phyloP scores from a whole-genome alignment of 129 eudicot genomes.

The Silybum marianum region DNA sequence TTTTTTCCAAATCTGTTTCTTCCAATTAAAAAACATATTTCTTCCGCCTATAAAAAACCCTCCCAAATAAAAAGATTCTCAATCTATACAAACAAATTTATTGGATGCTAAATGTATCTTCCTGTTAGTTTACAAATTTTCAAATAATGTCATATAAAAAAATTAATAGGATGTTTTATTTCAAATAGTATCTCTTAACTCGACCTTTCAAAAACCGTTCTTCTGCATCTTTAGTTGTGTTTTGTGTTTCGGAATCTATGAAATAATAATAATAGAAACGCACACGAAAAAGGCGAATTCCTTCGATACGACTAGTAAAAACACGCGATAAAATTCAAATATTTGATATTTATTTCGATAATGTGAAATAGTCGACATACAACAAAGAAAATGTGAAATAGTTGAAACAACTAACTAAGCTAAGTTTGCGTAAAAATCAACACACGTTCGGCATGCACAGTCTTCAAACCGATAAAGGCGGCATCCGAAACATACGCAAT shows the following conservation, averaged over 20 bases:
- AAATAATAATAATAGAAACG: neutral
- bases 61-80: no score
- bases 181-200: neutral
- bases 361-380: neutral
- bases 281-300: neutral
- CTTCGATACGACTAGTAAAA: neutral
- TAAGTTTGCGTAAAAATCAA: constrained; percentile 14
- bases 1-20: no score
- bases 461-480: constrained; percentile 15
- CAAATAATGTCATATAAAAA: neutral
- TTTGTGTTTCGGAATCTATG: neutral
- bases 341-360: neutral
- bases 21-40: no score
- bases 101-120: no score
- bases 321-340: neutral
- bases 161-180: no score
- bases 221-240: neutral
- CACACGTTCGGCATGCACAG: constrained; percentile 7
- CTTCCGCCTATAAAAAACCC: no score
- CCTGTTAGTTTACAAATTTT: no score
- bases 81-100: no score
- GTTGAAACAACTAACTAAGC: neutral
- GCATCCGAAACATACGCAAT: constrained; percentile 20
- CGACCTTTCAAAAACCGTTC: neutral
- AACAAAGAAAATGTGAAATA: neutral